phyloP scores from a whole-genome alignment of 164 flowering plant species.

The Tetracentron sinense region DNA sequence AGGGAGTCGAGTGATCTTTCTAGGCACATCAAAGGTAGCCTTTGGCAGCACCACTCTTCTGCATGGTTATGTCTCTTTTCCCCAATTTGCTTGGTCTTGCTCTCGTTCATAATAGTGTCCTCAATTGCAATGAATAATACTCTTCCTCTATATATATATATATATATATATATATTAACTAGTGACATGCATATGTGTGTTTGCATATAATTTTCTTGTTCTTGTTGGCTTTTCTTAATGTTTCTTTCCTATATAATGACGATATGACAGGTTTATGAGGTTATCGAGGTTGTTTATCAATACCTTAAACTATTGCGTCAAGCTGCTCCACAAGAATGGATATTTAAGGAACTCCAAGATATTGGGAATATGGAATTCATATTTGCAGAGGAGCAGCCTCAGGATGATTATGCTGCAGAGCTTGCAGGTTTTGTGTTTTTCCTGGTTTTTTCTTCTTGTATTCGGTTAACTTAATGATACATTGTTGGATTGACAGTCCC shows the following conservation, averaged over 20 bases:
- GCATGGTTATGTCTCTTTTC: no score
- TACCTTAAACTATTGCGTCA: slow-evolving; percentile 70
- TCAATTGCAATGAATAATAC: no score
- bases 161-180: no score
- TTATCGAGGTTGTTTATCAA: slow-evolving; percentile 82
- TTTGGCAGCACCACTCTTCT: background rate
- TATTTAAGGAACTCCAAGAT: slow-evolving; percentile 90
- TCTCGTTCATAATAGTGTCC: no score
- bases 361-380: slow-evolving; percentile 91
- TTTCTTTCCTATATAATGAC: background rate
- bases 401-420: slow-evolving; percentile 96
- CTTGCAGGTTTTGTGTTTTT: slow-evolving; percentile 67
- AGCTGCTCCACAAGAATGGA: slow-evolving; percentile 78
- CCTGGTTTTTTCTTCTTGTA: background rate
- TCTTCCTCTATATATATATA: no score
- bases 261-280: slow-evolving; percentile 60
- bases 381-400: slow-evolving; percentile 91
- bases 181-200: no score
- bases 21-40: background rate
- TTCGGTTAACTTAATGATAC: background rate
- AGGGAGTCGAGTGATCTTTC: background rate
- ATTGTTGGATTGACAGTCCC: background rate
- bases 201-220: no score
- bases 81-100: no score
- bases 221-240: background rate